phyloP scores from a whole-genome alignment of 2,329 filamentous ascomycete genomes.

The Dothidotthia symphoricarpi region DNA sequence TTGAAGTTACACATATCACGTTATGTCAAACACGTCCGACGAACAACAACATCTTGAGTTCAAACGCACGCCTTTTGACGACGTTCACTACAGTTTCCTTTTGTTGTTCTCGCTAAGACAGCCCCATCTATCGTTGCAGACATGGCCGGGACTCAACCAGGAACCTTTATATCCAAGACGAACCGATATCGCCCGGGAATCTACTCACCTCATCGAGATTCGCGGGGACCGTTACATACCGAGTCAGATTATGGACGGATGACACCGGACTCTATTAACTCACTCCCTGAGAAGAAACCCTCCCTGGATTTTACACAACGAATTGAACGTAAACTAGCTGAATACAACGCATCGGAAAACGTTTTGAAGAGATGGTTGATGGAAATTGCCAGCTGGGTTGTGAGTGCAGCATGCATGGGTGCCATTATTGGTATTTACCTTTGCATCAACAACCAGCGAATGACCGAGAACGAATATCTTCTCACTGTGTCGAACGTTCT shows the following conservation, averaged over 20 bases:
- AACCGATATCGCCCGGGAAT: too few relatives aligned
- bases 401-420: slow-evolving; percentile 16
- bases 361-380: slow-evolving; percentile 16
- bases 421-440: slow-evolving; percentile 8
- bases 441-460: background rate
- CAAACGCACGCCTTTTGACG: too few relatives aligned
- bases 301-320: slow-evolving; percentile 15
- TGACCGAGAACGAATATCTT: background rate
- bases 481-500: slow-evolving; percentile 14
- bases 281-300: background rate
- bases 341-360: slow-evolving; percentile 11
- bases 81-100: too few relatives aligned
- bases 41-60: too few relatives aligned
- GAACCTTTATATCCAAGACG: too few relatives aligned
- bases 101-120: too few relatives aligned
- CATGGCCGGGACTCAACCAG: too few relatives aligned
- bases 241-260: too few relatives aligned
- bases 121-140: too few relatives aligned
- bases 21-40: too few relatives aligned
- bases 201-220: background rate
- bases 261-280: background rate
- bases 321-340: slow-evolving; percentile 12
- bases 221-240: too few relatives aligned
- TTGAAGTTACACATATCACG: too few relatives aligned
- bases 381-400: slow-evolving; percentile 12